A percentile compares a stretch with the other conserved stretches of the same genome.
These are phyloP conservation scores for Pseudonitzschia pungens DNA, from an alignment of 108 stramenopile genomes.

Conservation along the genomic window DNA sequence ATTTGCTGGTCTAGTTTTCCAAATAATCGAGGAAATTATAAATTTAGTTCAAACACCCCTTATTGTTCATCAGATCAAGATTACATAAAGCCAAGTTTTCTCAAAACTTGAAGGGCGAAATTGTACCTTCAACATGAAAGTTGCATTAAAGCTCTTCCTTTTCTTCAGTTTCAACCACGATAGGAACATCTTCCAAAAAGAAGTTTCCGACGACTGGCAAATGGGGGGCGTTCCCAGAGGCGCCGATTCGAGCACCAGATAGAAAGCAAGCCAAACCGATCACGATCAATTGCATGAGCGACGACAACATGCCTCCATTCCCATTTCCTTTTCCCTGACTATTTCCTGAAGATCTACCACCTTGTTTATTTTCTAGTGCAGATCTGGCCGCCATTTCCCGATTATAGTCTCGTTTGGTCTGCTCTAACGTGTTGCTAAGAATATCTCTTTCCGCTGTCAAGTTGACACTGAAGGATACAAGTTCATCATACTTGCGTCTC, in stretches of 20 bases:
- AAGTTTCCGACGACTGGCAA: conserved; percentile 26
- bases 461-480: conserved; percentile 89
- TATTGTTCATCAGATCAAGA: too few relatives aligned
- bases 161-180: background rate
- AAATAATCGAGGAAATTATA: too few relatives aligned
- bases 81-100: too few relatives aligned
- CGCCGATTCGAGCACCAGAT: conserved; percentile 32
- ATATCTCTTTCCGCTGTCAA: conserved; percentile 93
- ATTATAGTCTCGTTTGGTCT: conserved; percentile 88
- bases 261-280: conserved; percentile 38
- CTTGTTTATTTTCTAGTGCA: conserved; percentile 58
- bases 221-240: conserved; percentile 17
- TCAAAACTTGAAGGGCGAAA: too few relatives aligned
- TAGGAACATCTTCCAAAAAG: conserved; percentile 24
- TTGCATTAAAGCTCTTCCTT: background rate
- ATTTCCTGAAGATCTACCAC: conserved; percentile 19
- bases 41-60: too few relatives aligned
- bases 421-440: conserved; percentile 89
- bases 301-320: conserved; percentile 6
- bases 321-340: conserved; percentile 8
- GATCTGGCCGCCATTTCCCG: conserved; percentile 69
- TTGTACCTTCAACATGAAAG: too few relatives aligned
- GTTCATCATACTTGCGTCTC: conserved; percentile 92
- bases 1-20: too few relatives aligned
- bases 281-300: conserved; percentile 32